A percentile compares a stretch with the other conserved stretches of the same genome.
These are phyloP conservation scores for Aspergillus viridinutans DNA, from an alignment of 2,329 filamentous ascomycete genomes.

Conservation along the genomic window DNA sequence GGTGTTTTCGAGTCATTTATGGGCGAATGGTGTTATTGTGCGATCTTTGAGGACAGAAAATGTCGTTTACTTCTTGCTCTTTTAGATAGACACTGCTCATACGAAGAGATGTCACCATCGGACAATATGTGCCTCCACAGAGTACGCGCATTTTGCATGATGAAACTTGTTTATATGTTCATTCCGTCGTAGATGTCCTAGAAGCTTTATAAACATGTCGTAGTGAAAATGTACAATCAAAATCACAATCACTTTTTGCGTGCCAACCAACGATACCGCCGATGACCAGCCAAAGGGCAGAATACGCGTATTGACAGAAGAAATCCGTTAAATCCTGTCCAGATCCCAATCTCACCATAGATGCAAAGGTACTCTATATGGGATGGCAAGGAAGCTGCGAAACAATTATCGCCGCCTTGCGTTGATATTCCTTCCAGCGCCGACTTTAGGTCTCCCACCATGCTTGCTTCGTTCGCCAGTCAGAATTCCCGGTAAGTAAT, in stretches of 20 bases:
- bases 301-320: conserved; percentile 6
- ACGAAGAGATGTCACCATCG: background rate
- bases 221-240: conserved; percentile 4
- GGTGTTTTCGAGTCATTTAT: conserved; percentile 25
- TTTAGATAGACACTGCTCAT: background rate
- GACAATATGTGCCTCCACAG: background rate
- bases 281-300: background rate
- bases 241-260: background rate
- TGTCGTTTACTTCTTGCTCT: conserved; percentile 14
- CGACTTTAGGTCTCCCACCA: conserved; percentile 70
- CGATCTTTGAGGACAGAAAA: conserved; percentile 23
- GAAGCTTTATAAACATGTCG: conserved; percentile 1
- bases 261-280: background rate
- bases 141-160: background rate
- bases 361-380: background rate
- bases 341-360: background rate
- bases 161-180: background rate
- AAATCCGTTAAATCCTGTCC: conserved; percentile 11
- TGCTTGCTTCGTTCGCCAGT: conserved; percentile 68
- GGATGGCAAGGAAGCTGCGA: background rate
- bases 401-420: conserved; percentile 54
- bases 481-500: conserved; percentile 81
- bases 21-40: conserved; percentile 39
- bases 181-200: conserved; percentile 9
- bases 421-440: conserved; percentile 83